A percentile compares a stretch with the other conserved stretches of the same genome.
Conservation (phyloP, 1,284 basidiomycete species). For the Ganoderma resinaceum region DNA sequence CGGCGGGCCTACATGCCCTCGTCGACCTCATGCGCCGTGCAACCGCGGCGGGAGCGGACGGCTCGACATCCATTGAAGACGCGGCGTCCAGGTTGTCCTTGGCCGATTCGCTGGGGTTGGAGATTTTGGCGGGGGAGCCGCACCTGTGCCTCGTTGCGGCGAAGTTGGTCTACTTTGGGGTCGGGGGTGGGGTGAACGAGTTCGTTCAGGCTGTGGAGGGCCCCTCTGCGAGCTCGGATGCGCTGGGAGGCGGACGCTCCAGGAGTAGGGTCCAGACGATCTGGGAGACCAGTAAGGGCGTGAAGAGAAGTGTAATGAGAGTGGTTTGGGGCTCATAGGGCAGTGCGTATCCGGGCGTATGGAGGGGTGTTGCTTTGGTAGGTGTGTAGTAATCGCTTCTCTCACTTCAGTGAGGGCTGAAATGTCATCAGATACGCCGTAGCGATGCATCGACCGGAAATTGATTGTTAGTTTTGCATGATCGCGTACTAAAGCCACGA, state of each 20-base stretch:
- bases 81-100: constrained; percentile 1
- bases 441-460: neutral
- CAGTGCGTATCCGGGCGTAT: no score
- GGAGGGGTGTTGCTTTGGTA: neutral
- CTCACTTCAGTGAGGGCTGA: neutral
- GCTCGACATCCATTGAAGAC: neutral
- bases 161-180: constrained; percentile 96
- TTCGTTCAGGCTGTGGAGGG: constrained; percentile 51
- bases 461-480: no score
- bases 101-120: constrained; percentile 2
- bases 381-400: neutral
- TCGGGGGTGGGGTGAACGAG: constrained; percentile 87
- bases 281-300: constrained; percentile 16
- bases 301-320: constrained; percentile 17
- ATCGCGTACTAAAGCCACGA: no score
- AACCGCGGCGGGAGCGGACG: constrained; percentile 23
- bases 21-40: constrained; percentile 59
- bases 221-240: neutral
- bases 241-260: neutral
- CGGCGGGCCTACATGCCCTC: constrained; percentile 72
- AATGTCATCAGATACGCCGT: neutral
- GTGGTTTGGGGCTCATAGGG: constrained; percentile 15
- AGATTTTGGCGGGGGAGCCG: constrained; percentile 8
- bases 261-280: constrained; percentile 11
- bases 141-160: constrained; percentile 77